Conservation (phyloP, 331 rosid genomes). For the Pyracantha coccinea region DNA sequence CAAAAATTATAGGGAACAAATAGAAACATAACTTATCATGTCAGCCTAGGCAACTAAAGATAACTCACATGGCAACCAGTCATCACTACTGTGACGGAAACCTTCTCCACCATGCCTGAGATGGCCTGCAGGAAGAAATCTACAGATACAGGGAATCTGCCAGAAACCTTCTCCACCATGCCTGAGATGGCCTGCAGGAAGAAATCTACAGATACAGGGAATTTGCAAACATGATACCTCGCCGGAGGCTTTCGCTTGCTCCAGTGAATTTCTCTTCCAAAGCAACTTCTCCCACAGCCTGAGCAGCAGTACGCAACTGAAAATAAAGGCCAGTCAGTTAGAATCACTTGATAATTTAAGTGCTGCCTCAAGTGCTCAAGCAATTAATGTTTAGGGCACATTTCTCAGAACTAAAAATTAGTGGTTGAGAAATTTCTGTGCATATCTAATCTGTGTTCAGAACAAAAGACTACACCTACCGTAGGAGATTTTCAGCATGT, state of each 20-base stretch:
- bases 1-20: neutral
- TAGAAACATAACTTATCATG: neutral
- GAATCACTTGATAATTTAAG: neutral
- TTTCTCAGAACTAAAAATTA: neutral
- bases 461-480: neutral
- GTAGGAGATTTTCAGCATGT: neutral
- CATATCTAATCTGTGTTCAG: neutral
- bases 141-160: conserved; percentile 88
- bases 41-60: neutral
- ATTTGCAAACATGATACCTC: conserved; percentile 97
- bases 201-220: conserved; percentile 68
- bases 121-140: conserved; percentile 9
- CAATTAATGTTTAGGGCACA: neutral
- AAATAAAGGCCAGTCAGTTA: neutral
- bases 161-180: neutral
- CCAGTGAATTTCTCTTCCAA: conserved; percentile 79
- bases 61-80: neutral
- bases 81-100: neutral
- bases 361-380: neutral
- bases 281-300: conserved; percentile 83
- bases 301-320: conserved; percentile 80
- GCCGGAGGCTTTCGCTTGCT: conserved; percentile 87
- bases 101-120: neutral
- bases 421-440: neutral
- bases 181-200: neutral